Base-by-base conservation (phyloP, 345 rosid species). In the Sisymbrium altissimum region DNA sequence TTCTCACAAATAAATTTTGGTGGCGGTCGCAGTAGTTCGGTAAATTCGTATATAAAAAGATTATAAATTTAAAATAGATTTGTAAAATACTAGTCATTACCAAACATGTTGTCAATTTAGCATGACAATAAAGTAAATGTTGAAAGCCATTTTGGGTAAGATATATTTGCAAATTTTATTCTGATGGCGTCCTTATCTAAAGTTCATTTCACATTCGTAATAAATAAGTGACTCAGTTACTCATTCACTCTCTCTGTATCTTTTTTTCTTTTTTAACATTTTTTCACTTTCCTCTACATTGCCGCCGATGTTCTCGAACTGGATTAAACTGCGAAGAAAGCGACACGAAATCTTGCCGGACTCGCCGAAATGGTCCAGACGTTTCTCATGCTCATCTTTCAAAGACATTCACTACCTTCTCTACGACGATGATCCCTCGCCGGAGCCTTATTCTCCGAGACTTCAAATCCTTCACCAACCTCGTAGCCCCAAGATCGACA, bases 391-490 rank as follows among this genome's bases (percentile, higher is more conserved):
- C 68, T 79, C 88, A 19, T 86, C 91, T 8, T 81, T 86, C 80
- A 87, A 88, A 76, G 88, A 84, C 77, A 71, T 84, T 15, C 72
- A 82, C 30, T 4, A 73, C 21, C 77, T 88, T 41, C 32, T 83
- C 81, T 14, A 33, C 30, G 67, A 65, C 5, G 71, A 73, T 1
- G 41, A 45, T 32, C 56, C 41, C 6, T 39, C 53, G 1, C 52
- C 45, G 27, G 74, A 68, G 43, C 63, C 81, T 19, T 44, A 40
- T 18, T 74, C 81, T 40, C 79, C 83, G 6, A 72, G 73, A 30
- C 43, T 70, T 12, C 82, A 86, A 63, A 41, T 92, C 68, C 72
- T 92, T 81, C 92, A 86, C 84, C 92, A 89, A n/a, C 81, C 77
- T 40, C 84, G 92, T 27, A 53, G 79, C 57, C 84, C 87, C 32